These are phyloP conservation scores for Penicillium bovifimosum DNA, from an alignment of 495 filamentous ascomycete genomes.

Conservation along the genomic window DNA sequence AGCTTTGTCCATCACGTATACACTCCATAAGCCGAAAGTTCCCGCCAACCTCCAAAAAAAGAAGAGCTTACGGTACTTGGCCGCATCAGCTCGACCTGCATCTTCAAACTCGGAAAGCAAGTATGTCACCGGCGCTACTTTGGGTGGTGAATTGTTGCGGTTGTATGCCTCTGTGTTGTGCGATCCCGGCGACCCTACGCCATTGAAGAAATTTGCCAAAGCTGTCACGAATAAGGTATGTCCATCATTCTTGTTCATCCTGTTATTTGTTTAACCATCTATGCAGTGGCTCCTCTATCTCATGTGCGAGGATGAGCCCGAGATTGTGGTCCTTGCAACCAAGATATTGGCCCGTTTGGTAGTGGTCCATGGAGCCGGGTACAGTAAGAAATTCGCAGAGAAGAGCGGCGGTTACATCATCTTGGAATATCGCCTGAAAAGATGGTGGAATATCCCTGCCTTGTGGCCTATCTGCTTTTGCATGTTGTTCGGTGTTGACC, in stretches of 20 bases:
- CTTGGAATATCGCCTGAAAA: constrained; percentile 71
- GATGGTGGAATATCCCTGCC: constrained; percentile 82
- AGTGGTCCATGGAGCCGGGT: constrained; percentile 68
- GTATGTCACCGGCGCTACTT: constrained; percentile 39
- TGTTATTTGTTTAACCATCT: constrained; percentile 11
- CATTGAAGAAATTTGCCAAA: constrained; percentile 82
- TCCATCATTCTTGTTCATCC: neutral
- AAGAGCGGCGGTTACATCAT: constrained; percentile 83
- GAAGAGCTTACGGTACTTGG: constrained; percentile 44
- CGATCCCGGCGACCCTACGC: constrained; percentile 54
- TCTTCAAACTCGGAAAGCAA: constrained; percentile 23
- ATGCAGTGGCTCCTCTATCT: constrained; percentile 89
- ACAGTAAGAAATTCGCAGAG: constrained; percentile 76
- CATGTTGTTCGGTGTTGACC: constrained; percentile 78
- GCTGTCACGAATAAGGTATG: constrained; percentile 93
- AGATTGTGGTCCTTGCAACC: constrained; percentile 72
- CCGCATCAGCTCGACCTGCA: constrained; percentile 23
- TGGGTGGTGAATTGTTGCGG: constrained; percentile 71
- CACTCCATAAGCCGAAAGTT: constrained; percentile 63
- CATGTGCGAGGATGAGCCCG: constrained; percentile 77
- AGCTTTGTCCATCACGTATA: constrained; percentile 88
- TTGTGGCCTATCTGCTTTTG: constrained; percentile 89
- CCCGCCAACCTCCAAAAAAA: constrained; percentile 41
- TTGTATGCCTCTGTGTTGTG: constrained; percentile 84
- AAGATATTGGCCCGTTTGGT: constrained; percentile 87